Base-by-base conservation (phyloP, 23 red algal genomes). In the Gracilaria caudata region DNA sequence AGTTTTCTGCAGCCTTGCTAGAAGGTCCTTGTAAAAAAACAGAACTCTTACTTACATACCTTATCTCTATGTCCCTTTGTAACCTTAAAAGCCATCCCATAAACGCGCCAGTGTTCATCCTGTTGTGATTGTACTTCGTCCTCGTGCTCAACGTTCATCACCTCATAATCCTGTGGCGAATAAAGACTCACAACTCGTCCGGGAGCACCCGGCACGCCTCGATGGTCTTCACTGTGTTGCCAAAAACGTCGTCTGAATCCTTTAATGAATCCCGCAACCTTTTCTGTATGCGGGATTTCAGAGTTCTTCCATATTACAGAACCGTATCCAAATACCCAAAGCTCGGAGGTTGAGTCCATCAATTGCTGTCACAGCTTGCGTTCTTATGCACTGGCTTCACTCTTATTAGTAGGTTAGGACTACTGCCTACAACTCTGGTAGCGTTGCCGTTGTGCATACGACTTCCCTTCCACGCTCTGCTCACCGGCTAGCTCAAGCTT, bases 241-340 rank as follows among this genome's bases (percentile, higher is more conserved):
- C 85, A 89, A 55, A 73, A 57, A 17, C 85, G 85, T 21, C 85
- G 68, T 54, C 68, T 79, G 54, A 51, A 89, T 9, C 85, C 73
- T 20, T 65, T 6, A 0, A 64, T 58, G 68, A 89, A 89, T 20
- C 72, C 64, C 16, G 25, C 55, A 1, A 65, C 30, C 7, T 47
- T 44, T 7, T 79, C 55, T 14, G 56, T 47, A 35, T 71, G 85
- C 16, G 71, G 23, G n/a, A 79, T 38, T 4, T 79, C 85, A 19
- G 23, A 51, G 51, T 89, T 76, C 55, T 89, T 79, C 85, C 85
- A 89, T 26, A 89, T 55, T 10, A 89, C 43, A 61, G 73, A 89
- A n/a, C 85, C 85, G 57, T 89, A 89, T 17, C 85, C 85, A 29
- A 79, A 79, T 4, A 89, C 46, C 73, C 72, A 89, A 10, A 89